These are phyloP conservation scores for Carex parvula DNA, from an alignment of 176 grass and related monocot species.

Conservation along the genomic window DNA sequence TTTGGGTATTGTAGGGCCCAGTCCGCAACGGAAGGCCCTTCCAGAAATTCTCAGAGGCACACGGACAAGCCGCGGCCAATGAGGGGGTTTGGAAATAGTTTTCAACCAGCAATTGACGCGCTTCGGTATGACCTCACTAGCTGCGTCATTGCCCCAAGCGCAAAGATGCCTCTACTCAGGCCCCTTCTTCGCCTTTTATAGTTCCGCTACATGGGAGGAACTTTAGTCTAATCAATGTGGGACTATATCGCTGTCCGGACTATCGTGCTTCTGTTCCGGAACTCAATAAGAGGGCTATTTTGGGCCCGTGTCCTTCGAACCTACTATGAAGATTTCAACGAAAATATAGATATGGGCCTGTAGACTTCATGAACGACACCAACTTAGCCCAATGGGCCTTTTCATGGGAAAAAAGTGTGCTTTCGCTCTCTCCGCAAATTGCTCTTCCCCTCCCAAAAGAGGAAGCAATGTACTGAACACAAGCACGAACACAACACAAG, in stretches of 20 bases:
- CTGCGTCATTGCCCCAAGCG: slow-evolving; percentile 65
- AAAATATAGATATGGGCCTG: no score
- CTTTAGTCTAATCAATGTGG: background rate
- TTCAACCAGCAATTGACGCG: slow-evolving; percentile 63
- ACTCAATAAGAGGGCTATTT: background rate
- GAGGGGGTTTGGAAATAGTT: slow-evolving; percentile 60
- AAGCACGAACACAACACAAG: background rate
- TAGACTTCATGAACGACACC: no score
- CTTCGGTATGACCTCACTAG: slow-evolving; percentile 51
- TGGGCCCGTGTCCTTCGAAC: background rate
- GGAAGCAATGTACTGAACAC: background rate
- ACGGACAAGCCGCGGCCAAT: slow-evolving; percentile 16
- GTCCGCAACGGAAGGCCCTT: slow-evolving; percentile 13
- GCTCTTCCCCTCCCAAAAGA: background rate
- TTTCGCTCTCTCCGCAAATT: background rate
- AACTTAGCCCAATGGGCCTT: background rate
- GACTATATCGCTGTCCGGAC: slow-evolving; percentile 11
- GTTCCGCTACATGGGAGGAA: background rate
- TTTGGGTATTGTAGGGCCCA: slow-evolving; percentile 2
- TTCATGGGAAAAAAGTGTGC: background rate
- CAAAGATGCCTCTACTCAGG: slow-evolving; percentile 4
- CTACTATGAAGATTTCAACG: no score
- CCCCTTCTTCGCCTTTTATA: background rate
- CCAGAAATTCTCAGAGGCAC: slow-evolving; percentile 31
- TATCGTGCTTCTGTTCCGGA: background rate